phyloP scores from a whole-genome alignment of 2,329 filamentous ascomycete genomes.

The Nectriaceae sp. region DNA sequence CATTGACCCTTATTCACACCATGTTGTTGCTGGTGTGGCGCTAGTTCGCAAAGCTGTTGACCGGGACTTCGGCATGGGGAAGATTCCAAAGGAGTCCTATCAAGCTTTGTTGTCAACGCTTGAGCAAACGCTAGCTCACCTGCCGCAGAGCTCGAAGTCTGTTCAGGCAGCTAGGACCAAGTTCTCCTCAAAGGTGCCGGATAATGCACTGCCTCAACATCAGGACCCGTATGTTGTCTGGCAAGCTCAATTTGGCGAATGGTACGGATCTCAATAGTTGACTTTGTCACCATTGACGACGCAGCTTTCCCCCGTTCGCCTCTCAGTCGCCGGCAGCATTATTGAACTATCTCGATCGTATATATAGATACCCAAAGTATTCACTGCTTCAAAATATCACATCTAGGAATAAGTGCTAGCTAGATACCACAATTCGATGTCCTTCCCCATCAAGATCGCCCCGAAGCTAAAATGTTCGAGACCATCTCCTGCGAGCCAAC shows the following conservation, averaged over 20 bases:
- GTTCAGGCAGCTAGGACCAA: slow-evolving; percentile 30
- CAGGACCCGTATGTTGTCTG: slow-evolving; percentile 8
- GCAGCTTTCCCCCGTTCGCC: too few species aligned
- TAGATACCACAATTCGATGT: too few species aligned
- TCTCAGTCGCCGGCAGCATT: too few species aligned
- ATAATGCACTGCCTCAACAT: background rate
- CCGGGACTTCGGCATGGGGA: slow-evolving; percentile 25
- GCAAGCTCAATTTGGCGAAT: background rate
- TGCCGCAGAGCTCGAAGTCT: slow-evolving; percentile 35
- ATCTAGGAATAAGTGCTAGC: too few species aligned
- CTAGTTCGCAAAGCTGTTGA: slow-evolving; percentile 32
- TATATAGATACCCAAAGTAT: too few species aligned
- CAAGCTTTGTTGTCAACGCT: slow-evolving; percentile 27
- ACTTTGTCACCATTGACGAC: too few species aligned
- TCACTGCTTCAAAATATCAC: too few species aligned
- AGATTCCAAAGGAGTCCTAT: slow-evolving; percentile 30
- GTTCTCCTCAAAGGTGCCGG: slow-evolving; percentile 13
- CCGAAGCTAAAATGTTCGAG: too few species aligned
- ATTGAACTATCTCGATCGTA: too few species aligned
- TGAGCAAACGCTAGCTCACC: slow-evolving; percentile 25
- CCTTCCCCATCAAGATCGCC: too few species aligned
- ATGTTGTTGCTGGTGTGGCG: slow-evolving; percentile 33
- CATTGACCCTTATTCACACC: slow-evolving; percentile 36
- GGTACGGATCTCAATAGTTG: background rate
- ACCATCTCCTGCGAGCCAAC: too few species aligned